A percentile compares a stretch with the other conserved stretches of the same genome.
These are phyloP conservation scores for Euphorbia corollata DNA, from an alignment of 441 rosid genomes.

Conservation along the genomic window DNA sequence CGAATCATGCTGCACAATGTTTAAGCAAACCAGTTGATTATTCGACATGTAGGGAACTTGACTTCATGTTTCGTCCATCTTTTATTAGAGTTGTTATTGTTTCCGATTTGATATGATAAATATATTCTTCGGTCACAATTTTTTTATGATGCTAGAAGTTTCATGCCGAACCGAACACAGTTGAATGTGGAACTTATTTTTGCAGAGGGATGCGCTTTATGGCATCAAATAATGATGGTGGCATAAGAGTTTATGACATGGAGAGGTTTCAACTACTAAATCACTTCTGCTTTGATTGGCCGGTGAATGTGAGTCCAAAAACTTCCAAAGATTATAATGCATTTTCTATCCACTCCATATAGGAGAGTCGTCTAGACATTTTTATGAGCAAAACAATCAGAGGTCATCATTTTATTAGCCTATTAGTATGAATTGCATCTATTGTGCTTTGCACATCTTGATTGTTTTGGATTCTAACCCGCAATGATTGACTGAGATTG, in stretches of 20 bases:
- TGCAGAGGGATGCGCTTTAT: conserved; percentile 68
- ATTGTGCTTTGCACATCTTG: background rate
- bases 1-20: no score
- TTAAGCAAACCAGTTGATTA: no score
- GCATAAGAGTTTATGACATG: conserved; percentile 80
- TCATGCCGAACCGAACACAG: background rate
- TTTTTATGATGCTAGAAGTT: no score
- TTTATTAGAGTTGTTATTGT: no score
- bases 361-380: background rate
- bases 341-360: background rate
- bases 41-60: no score
- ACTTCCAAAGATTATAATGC: background rate
- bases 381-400: background rate
- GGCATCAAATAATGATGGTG: conserved; percentile 85
- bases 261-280: conserved; percentile 66
- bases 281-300: conserved; percentile 69
- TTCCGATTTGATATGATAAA: background rate
- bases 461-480: background rate
- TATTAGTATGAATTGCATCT: background rate
- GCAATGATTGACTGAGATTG: background rate
- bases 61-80: no score
- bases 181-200: background rate
- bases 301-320: conserved; percentile 66
- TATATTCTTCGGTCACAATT: background rate
- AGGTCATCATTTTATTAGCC: background rate